Evolutionary conservation across 2,329 filamentous ascomycete species (phyloP).

Genomic region (Juglanconis sp.): DNA sequence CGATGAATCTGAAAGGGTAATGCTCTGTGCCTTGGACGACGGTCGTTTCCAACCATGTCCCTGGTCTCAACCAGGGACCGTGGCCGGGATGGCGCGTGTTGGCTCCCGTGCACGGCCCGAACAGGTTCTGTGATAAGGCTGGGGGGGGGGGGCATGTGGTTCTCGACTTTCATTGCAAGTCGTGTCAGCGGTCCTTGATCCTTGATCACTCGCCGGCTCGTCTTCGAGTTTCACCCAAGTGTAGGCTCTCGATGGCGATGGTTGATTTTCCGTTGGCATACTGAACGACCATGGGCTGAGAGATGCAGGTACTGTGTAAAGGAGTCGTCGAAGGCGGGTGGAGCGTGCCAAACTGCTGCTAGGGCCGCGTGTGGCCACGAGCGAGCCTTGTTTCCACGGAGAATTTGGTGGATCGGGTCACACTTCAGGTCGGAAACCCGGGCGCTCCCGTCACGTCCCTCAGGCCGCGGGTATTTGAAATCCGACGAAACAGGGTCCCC

Average conservation of each 20-base stretch:
- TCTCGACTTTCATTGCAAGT: not conserved
- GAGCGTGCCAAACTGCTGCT: too few species aligned
- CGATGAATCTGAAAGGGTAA: conserved; percentile 10
- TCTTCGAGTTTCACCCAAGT: too few species aligned
- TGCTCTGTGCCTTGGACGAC: conserved; percentile 2
- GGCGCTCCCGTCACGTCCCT: too few species aligned
- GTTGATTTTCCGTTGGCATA: too few species aligned
- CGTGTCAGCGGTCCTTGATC: not conserved
- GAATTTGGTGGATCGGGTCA: not conserved
- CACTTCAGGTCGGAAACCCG: not conserved
- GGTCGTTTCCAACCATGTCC: conserved; percentile 6
- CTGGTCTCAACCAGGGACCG: conserved; percentile 1
- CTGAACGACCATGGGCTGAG: too few species aligned
- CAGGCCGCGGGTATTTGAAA: not conserved
- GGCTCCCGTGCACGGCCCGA: conserved; percentile 5
- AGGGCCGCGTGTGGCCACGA: too few species aligned
- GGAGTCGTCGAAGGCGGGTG: too few species aligned
- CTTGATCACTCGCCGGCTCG: too few species aligned
- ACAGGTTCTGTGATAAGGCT: not conserved
- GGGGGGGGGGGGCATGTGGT: not conserved
- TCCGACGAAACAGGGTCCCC: not conserved
- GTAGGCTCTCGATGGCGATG: too few species aligned
- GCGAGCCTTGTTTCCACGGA: not conserved
- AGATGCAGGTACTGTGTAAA: too few species aligned
- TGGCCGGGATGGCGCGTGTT: not conserved